Evolutionary conservation across 805 yeast genomes (phyloP), one percentile per base, ranked within the genome.

Genomic region (Metschnikowia lunata): DNA sequence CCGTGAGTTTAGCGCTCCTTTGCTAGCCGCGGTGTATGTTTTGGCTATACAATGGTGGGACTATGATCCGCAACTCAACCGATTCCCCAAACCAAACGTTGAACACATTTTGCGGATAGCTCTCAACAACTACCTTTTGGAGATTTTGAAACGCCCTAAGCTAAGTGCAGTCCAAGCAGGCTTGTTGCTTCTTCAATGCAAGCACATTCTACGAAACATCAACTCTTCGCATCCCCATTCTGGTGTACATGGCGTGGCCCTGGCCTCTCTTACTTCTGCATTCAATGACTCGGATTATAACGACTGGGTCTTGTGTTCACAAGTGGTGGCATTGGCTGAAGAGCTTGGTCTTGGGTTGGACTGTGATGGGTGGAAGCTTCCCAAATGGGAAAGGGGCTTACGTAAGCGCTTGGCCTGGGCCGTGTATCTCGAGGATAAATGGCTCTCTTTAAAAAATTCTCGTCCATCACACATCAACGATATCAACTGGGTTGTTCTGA

Each of bases 1-100:
- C 61, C 76, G 96, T 37, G 98, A 91, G 62, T 81, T 91, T 55
- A 82, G 93, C 42, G 95, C 97, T 0, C 95, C 97, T 0, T 65
- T 91, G 39, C 67, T 91, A 37, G 97, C 97, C 0, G 86, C 96
- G 0, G 96, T 91, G 1, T 91, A 91, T 59, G 80, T 86, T 8
- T 67, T 90, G 46, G 96, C 97, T 0, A 76, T 87, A 36, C 91
- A 88, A 60, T 88, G 96, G 95, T 90, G 97, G 97, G 91, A 87
- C 52, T 83, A 82, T 60, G 90, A 83, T 56, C 85, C 95, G 1
- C 82, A 78, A 47, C 69, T 90, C 42, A 78, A 88, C 40, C 79
- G 86, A 18, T 80, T 78, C 43, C 82, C 89, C 0, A 85, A 87
- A 52, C 97, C 97, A 0, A 85, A 88, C 60, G 82, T 79, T 5